These are phyloP conservation scores for Lantana camara DNA, from an alignment of 257 asterid genomes.

Conservation along the genomic window DNA sequence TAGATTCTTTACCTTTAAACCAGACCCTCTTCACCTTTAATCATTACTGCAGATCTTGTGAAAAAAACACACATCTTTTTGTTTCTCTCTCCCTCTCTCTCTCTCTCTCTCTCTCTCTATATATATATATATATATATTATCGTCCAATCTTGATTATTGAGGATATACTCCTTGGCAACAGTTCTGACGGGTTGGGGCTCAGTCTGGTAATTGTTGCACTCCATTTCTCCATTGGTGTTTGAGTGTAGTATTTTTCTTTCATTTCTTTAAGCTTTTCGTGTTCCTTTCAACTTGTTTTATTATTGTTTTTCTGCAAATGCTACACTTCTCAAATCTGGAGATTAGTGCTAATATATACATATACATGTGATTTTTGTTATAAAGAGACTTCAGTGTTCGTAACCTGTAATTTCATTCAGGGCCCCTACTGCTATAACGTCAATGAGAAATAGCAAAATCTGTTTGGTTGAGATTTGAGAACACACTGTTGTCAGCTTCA, in stretches of 20 bases:
- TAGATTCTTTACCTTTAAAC: no score
- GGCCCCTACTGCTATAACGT: no score
- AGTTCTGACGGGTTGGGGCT: constrained; percentile 1
- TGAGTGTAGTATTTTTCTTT: constrained; percentile 1
- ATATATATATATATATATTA: no score
- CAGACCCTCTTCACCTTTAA: no score
- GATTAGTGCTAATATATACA: neutral
- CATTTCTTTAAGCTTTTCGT: neutral
- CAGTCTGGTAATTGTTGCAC: constrained; percentile 3
- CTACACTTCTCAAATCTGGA: neutral
- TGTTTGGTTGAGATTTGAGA: neutral
- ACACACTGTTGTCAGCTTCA: neutral
- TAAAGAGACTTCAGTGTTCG: neutral
- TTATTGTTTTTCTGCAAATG: no score
- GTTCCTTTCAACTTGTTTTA: neutral
- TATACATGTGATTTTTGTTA: neutral
- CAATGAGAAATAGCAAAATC: neutral
- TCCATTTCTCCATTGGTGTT: neutral
- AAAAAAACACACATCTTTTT: no score
- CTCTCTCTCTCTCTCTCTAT: no score
- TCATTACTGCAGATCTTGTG: no score
- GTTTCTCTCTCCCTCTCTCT: no score
- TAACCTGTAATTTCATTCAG: neutral
- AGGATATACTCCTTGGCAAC: neutral
- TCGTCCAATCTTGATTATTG: no score